Evolutionary conservation across 495 filamentous ascomycete species (phyloP), one percentile per base, ranked within the genome.

Genomic region (Jackrogersella minutella): DNA sequence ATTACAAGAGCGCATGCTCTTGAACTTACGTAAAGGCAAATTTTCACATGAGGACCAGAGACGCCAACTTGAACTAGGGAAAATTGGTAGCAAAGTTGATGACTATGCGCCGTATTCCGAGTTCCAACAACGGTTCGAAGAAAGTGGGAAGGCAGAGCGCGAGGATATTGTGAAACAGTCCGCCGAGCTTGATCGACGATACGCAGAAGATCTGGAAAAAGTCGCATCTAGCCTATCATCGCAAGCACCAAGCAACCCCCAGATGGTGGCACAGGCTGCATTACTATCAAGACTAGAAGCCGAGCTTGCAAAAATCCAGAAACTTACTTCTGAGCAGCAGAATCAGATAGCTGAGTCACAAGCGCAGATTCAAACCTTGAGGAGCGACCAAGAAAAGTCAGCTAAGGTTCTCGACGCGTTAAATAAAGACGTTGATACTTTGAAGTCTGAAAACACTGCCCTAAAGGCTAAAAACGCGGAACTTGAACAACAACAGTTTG

Each of bases 21-120:
- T 70, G 3, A 57, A 53, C 7, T 44, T 69, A 3, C 69, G 40
- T 5, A 56, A 51, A 13, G 37, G 24, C n/a, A 63, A 64, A 33
- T 11, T 62, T 0, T 43, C 22, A 13, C 46, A 47, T 36, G 72
- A 74, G 40, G 36, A 36, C 4, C 13, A n/a, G 16, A 55, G 51
- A 10, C 60, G 67, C 2, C 60, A 57, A n/a, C 0, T 14, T 1
- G 72, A 74, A 30, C 14, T 37, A 17, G 41, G 14, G 2, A 74
- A 69, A 43, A 33, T 66, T 5, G 8, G 21, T 0, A 39, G 40
- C 19, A 73, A 72, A 54, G 60, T 59, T 8, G 41, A 58, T 24
- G 40, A 61, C 28, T 74, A 66, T 24, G 63, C 72, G 0, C 70
- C 72, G 6, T 73, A 56, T 51, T 21, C 53, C 6, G 69, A 62